Conservation (phyloP, 345 rosid species). For the Citrus maxima region DNA sequence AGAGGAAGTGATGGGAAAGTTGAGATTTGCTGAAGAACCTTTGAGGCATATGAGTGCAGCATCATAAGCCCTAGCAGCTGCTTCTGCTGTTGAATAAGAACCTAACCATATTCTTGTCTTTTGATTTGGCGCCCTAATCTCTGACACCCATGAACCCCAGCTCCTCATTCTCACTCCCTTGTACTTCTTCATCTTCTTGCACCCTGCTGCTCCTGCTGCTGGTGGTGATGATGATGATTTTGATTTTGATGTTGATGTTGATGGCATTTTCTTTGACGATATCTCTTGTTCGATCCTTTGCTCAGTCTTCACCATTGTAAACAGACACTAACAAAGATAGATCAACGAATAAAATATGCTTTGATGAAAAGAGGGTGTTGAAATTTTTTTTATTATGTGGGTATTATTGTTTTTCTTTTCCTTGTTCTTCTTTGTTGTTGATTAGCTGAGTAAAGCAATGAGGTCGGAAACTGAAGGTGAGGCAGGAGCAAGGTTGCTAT, state of each 20-base stretch:
- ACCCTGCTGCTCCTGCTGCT: constrained; percentile 26
- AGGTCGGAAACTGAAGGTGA: constrained; percentile 12
- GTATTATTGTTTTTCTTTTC: background rate
- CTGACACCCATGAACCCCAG: constrained; percentile 99
- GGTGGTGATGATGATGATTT: constrained; percentile 22
- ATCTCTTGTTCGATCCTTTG: constrained; percentile 33
- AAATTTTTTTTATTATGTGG: background rate
- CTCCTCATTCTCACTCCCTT: constrained; percentile 98
- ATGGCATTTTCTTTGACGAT: constrained; percentile 26
- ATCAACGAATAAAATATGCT: background rate
- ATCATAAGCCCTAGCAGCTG: constrained; percentile 96
- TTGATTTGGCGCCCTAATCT: constrained; percentile 93
- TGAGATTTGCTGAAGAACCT: constrained; percentile 76
- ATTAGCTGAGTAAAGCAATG: background rate
- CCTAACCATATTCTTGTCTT: constrained; percentile 98
- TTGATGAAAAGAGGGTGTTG: background rate
- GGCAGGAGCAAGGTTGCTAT: constrained; percentile 18
- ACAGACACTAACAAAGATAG: background rate
- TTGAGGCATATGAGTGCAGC: constrained; percentile 93
- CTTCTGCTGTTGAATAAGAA: constrained; percentile 90
- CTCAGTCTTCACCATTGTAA: constrained; percentile 65
- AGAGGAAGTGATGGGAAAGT: constrained; percentile 60
- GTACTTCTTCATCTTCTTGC: constrained; percentile 59
- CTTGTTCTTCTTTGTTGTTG: constrained; percentile 9
- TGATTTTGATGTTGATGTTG: constrained; percentile 1